Evolutionary conservation across 1,139 yeast species (phyloP).

Genomic region (Hanseniaspora uvarum): DNA sequence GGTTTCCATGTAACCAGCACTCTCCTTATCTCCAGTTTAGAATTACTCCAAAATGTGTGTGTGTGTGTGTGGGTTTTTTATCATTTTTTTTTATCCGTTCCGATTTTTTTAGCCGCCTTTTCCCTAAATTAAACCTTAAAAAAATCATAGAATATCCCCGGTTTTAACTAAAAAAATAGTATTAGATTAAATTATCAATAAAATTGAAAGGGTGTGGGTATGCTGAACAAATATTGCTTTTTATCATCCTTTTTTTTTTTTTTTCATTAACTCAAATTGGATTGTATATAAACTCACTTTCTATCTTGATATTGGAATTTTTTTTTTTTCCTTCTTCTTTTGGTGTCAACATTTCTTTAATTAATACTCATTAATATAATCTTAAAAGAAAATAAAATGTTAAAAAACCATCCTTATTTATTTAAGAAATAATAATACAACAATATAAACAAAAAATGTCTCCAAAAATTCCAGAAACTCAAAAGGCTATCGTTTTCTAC

Average conservation of each 20-base stretch:
- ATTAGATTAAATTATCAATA: no score
- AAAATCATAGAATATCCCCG: neutral
- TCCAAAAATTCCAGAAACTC: conserved; percentile 39
- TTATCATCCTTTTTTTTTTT: neutral
- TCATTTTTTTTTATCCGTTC: neutral
- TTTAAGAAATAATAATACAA: neutral
- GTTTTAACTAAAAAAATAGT: neutral
- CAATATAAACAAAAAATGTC: conserved; percentile 22
- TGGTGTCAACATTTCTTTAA: no score
- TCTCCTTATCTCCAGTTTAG: no score
- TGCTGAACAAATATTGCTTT: neutral
- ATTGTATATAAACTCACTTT: neutral
- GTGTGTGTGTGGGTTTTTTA: neutral
- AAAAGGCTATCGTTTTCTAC: conserved; percentile 44
- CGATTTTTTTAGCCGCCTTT: neutral
- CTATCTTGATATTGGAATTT: neutral
- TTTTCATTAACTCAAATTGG: no score
- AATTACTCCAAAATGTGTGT: no score
- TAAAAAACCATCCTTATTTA: neutral
- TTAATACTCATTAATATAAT: no score
- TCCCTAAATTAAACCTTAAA: neutral
- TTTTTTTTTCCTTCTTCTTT: no score
- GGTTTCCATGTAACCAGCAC: no score
- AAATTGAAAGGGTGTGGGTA: neutral
- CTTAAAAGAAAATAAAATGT: no score